Base-by-base conservation (phyloP, 2,329 filamentous ascomycete species). In the Aspergillus terreus region DNA sequence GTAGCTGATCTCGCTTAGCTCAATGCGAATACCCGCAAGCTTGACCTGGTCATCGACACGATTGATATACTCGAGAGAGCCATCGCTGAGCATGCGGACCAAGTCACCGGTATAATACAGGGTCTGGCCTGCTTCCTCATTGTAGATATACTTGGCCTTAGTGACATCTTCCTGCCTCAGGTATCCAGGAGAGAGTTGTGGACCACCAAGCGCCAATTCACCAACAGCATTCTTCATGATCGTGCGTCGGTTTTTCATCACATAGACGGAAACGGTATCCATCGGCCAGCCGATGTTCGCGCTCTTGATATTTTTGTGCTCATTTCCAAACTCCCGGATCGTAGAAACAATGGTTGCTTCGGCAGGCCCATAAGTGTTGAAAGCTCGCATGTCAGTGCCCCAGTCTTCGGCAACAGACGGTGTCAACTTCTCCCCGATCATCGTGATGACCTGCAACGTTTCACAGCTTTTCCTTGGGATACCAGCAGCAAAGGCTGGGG, bases 341-440 rank as follows among this genome's bases (percentile, higher is more conserved):
- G 68, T 71, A 2, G 65, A 66, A 14, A 68, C 62, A 17, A 70
- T 61, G 1, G 66, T 69, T 4, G 60, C 63, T 52, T 75, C 72
- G 2, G 69, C 65, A 4, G 72, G 71, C 1, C 72, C 72, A 44
- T 74, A 76, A 1, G 66, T 64, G 49, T 74, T 73, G 53, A 63
- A 68, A 1, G 67, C 61, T n/a, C 62, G 53, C 51, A 71, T 67
- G 46, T 68, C 47, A 6, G 60, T 60, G 12, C 66, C 65, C 73
- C 73, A 76, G 35, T 68, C 65, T 48, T 71, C 66, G 7, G 66
- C 65, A 15, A 71, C 66, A 47, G 48, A 30, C 36, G 64, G 64
- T 4, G 65, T 61, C 35, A 71, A 43, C 47, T 65, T 68, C 48
- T 71, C 68, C 17, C 68, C 68, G 17, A 69, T 68, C 60, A 69